Evolutionary conservation across 441 rosid species (phyloP), one percentile per base, ranked within the genome.

Genomic region (Capsella rubella): DNA sequence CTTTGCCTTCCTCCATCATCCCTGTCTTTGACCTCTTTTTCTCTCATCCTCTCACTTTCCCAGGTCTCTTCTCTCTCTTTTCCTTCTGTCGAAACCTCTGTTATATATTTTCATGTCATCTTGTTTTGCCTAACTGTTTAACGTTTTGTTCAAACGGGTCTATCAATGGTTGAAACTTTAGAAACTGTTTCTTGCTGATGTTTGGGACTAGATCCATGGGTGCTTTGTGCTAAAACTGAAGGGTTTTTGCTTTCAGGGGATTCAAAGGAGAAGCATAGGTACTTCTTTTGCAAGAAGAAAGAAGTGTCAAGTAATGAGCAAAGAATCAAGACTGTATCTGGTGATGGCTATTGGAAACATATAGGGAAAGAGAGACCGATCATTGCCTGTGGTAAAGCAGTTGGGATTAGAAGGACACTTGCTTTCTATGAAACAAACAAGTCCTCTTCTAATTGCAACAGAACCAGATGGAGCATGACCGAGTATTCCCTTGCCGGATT

Each of bases 21-120:
- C 86, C 89, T 34, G 84, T 83, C 75, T 62, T 86, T 53, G 86
- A 88, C 51, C 83, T 88, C 57, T 83, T 88, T 73, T 74, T 35
- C 35, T 45, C 87, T 54, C 78, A 83, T 78, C 90, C 90, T 39
- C 76, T 80, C 62, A 71, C 72, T 75, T 74, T 88, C 55, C 87
- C 89, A 73, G 90, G 90, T 76, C 18, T 47, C 2, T 37, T 63
- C 31, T 59, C 61, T 74, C 37, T 67, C 55, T 60, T 0, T 43
- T 31, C 56, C 34, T 59, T 65, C 21, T 73, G 52, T 63, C 31
- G 2, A 28, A 27, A n/a, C 59, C 67, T 50, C 4, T 58, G 3
- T 61, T 21, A 0, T 60, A 25, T 45, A 14, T 40, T 3, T 40
- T 39, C 11, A 73, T 63, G 47, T 34, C 5, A 57, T 49, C 2